Evolutionary conservation across 495 filamentous ascomycete species (phyloP).

Genomic region (Margaritispora aquatica): DNA sequence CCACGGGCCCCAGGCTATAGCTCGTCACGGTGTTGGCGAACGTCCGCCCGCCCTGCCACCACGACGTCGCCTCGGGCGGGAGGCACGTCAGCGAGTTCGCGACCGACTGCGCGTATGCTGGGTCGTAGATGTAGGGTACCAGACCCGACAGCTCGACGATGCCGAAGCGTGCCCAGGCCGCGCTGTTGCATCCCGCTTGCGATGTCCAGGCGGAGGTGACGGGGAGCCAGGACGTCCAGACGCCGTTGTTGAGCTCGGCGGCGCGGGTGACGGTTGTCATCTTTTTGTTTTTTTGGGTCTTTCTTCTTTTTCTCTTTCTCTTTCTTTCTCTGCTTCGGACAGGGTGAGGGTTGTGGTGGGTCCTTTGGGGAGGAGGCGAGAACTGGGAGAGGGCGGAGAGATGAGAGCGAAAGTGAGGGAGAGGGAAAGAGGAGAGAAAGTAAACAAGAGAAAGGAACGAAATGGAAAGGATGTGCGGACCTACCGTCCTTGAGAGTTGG

Average conservation of each 20-base stretch:
- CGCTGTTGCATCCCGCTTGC: background rate
- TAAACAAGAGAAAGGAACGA: no score
- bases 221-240: constrained; percentile 4
- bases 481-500: no score
- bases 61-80: background rate
- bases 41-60: background rate
- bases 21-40: background rate
- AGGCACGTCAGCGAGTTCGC: constrained; percentile 2
- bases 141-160: background rate
- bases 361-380: no score
- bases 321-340: no score
- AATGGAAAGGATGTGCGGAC: no score
- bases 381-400: no score
- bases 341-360: no score
- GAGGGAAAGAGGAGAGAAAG: no score
- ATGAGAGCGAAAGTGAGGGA: no score
- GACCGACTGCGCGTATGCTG: constrained; percentile 1
- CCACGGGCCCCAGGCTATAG: constrained; percentile 1
- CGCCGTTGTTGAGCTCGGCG: background rate
- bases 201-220: constrained; percentile 1
- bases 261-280: background rate
- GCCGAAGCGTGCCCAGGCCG: background rate
- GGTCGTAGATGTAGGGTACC: constrained; percentile 8
- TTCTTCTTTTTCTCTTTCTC: no score
- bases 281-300: no score